These are phyloP conservation scores for Hirschfeldia incana DNA, from an alignment of 345 rosid genomes.

Conservation along the genomic window DNA sequence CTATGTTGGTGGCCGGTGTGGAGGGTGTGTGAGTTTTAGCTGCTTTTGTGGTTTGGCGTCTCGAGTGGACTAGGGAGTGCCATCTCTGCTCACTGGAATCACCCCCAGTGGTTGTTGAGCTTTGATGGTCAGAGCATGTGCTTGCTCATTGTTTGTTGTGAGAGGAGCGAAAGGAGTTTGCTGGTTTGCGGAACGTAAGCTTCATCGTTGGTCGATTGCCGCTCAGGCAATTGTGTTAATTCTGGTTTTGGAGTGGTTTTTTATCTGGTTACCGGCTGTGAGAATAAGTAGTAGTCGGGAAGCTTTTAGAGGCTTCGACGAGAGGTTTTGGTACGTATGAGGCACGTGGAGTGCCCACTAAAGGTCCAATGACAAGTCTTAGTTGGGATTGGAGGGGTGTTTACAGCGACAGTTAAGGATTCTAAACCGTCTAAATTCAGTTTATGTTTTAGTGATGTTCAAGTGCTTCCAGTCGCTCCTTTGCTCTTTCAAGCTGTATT, in stretches of 20 bases:
- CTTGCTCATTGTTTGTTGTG: background rate
- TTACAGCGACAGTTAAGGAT: too few species aligned
- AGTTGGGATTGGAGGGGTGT: too few species aligned
- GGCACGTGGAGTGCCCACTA: background rate
- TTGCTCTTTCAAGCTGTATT: too few species aligned
- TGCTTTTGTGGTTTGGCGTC: background rate
- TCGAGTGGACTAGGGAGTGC: background rate
- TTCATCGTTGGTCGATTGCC: background rate
- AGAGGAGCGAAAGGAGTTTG: background rate
- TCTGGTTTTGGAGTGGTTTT: background rate
- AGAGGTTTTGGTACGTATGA: background rate
- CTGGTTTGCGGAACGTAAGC: background rate
- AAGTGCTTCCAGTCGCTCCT: too few species aligned
- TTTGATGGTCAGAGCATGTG: background rate
- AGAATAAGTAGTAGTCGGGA: background rate
- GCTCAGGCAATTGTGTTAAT: background rate
- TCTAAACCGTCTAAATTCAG: too few species aligned
- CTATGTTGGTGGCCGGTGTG: background rate
- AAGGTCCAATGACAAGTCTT: too few species aligned
- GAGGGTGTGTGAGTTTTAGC: background rate
- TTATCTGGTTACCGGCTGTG: background rate
- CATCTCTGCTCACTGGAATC: background rate
- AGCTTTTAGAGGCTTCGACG: background rate
- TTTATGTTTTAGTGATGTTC: too few species aligned
- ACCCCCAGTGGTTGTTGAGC: background rate